Evolutionary conservation across 345 rosid genomes (phyloP), one percentile per base, ranked within the genome.

Genomic region (Cardamine occulta): DNA sequence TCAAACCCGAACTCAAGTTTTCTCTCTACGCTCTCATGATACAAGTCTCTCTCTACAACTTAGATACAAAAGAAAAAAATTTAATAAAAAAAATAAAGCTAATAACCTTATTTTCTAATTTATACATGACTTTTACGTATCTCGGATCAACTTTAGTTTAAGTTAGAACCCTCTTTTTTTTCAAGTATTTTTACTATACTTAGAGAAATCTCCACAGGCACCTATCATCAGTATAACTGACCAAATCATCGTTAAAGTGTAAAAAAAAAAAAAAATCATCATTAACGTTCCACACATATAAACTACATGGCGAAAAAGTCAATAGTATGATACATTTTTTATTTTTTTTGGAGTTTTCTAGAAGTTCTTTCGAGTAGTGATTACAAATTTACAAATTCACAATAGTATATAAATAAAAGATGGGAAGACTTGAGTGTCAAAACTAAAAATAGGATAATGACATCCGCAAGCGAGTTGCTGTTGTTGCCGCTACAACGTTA

Each of bases 401-500:
- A 7, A 32, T 7, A 14, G 31, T 29, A 21, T 48, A 56, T 12
- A 7, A 8, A 35, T 14, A 68, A 53, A 60, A 63, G 21, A 49
- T 60, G 58, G 23, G 51, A 69, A 52, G 75, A 76, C 59, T 53
- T 62, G 7, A 70, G 19, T 60, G 74, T 68, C 21, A 8, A 23
- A 15, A 29, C n/a, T 48, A 69, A 70, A 70, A 70, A 5, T 19
- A 56, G 23, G 56, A 77, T 71, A 19, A 18, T 59, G 73, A 51
- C 55, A 21, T 47, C 1, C 26, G 56, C 74, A 28, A 66, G 72
- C 52, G 59, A 66, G n/a, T 54, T 68, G 57, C 45, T 51, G 35
- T 74, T 74, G 72, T 21, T 66, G 70, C 74, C 60, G 70, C 63
- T 75, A 52, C 37, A 19, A 75, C 62, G 68, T 68, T 77, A 61